Percentiles rank a stretch among this genome's conserved stretches.
phyloP scores from a whole-genome alignment of 129 eudicot species.

The Centella asiatica region DNA sequence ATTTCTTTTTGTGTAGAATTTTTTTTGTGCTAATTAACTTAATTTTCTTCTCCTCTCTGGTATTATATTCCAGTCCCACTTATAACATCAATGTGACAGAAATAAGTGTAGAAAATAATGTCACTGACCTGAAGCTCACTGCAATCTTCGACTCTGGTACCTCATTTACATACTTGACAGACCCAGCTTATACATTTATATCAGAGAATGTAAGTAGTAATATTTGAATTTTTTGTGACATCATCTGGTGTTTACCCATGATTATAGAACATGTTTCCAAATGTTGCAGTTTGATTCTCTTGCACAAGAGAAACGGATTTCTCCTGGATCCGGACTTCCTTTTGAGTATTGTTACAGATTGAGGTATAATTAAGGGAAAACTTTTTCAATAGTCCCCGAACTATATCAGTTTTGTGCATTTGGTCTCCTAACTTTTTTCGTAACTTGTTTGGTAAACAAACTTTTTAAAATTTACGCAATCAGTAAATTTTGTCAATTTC shows the following conservation, averaged over 20 bases:
- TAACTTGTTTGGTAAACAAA: too few species aligned
- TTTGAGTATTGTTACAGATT: constrained; percentile 67
- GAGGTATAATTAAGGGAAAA: constrained; percentile 55
- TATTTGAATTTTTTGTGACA: neutral
- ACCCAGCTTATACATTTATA: constrained; percentile 64
- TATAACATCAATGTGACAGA: constrained; percentile 73
- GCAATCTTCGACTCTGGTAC: constrained; percentile 93
- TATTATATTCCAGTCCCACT: constrained; percentile 46
- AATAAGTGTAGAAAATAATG: constrained; percentile 45
- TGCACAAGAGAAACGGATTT: constrained; percentile 44
- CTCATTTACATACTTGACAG: constrained; percentile 75
- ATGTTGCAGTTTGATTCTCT: constrained; percentile 66
- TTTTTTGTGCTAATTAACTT: neutral
- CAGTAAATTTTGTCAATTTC: too few species aligned
- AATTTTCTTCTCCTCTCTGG: neutral
- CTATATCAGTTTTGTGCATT: too few species aligned
- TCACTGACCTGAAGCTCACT: constrained; percentile 34
- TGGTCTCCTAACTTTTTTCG: too few species aligned
- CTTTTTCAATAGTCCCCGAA: too few species aligned
- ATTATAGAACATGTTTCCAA: neutral
- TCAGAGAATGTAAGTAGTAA: constrained; percentile 51
- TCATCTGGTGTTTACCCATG: neutral
- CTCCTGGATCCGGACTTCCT: constrained; percentile 30
- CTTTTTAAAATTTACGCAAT: too few species aligned
- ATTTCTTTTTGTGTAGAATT: neutral